Conservation (phyloP, 202 grass and related monocot genomes). For the Schoenoplectus triqueter region DNA sequence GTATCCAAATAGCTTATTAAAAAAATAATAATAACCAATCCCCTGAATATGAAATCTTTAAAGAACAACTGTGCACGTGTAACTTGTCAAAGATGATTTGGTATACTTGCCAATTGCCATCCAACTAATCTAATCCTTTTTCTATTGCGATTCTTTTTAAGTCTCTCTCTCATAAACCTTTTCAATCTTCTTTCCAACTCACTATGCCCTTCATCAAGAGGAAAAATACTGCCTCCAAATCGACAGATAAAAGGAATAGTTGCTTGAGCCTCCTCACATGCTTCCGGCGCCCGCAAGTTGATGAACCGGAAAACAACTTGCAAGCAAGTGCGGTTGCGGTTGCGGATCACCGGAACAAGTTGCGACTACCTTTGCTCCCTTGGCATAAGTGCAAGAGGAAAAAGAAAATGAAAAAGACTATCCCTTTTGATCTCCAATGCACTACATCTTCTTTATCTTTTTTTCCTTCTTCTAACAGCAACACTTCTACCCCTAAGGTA, state of each 20-base stretch:
- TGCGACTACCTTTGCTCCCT: conserved; percentile 2
- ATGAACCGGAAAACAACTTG: conserved; percentile 18
- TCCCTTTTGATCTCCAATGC: conserved; percentile 40
- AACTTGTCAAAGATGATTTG: conserved; percentile 39
- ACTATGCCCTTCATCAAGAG: conserved; percentile 36
- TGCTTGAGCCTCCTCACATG: conserved; percentile 26
- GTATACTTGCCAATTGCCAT: conserved; percentile 25
- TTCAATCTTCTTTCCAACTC: conserved; percentile 31
- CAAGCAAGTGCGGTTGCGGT: background rate
- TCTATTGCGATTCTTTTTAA: conserved; percentile 3
- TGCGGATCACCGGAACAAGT: conserved; percentile 3
- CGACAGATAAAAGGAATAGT: background rate
- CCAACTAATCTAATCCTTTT: conserved; percentile 31
- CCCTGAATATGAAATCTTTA: conserved; percentile 5
- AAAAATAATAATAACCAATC: background rate
- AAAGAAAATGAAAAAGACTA: conserved; percentile 31
- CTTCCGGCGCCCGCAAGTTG: background rate
- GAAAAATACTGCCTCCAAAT: conserved; percentile 10
- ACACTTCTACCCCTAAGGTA: conserved; percentile 27
- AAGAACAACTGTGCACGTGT: conserved; percentile 6
- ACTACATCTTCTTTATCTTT: conserved; percentile 25
- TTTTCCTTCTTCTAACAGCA: conserved; percentile 24
- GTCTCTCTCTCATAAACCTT: conserved; percentile 1
- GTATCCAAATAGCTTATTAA: conserved; percentile 18
- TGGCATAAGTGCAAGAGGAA: conserved; percentile 32